Base-by-base conservation (phyloP, 306 rosid species). In the Sesbania bispinosa region DNA sequence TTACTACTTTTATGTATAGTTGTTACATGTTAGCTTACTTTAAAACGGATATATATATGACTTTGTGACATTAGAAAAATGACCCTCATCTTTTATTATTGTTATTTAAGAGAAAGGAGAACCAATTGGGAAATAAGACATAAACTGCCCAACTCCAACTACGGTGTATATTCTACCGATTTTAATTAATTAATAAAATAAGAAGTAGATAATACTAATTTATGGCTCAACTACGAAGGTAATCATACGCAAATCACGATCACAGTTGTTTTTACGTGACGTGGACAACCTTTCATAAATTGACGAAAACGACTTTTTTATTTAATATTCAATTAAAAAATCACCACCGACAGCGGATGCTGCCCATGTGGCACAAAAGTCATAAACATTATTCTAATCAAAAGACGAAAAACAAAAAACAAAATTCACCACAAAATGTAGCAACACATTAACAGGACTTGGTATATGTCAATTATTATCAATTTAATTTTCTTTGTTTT, bases 271-370 rank as follows among this genome's bases (percentile, higher is more conserved):
- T 69, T 33, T 16, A 6, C 3, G 41, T 45, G 79, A 69, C 54
- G 42, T 42, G 58, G 65, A 36, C 80, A 39, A 59, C 1, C 1
- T 74, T 79, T 69, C 16, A 23, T 46, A 3, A 63, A 36, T 70
- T 30, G 4, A 71, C 16, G 60, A 83, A 65, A 79, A 71, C 70
- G 64, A 66, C 71, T 19, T 39, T 50, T 69, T 27, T 4, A 6
- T 27, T 69, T 23, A 47, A 16, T 24, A 45, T 10, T 15, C 36
- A 10, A 33, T 41, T 63, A 59, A 50, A 51, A 62, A 42, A 79
- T 60, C 69, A 45, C 66, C 87, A 83, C 87, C 84, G 84, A 83
- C 87, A 76, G 80, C 26, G 4, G 65, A 16, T 18, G 79, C 71
- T 67, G 77, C 74, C 43, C 79, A 79, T 54, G 82, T 79, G 87